Base-by-base conservation (phyloP, 2,329 filamentous ascomycete genomes). In the Nannizzia gypsea region DNA sequence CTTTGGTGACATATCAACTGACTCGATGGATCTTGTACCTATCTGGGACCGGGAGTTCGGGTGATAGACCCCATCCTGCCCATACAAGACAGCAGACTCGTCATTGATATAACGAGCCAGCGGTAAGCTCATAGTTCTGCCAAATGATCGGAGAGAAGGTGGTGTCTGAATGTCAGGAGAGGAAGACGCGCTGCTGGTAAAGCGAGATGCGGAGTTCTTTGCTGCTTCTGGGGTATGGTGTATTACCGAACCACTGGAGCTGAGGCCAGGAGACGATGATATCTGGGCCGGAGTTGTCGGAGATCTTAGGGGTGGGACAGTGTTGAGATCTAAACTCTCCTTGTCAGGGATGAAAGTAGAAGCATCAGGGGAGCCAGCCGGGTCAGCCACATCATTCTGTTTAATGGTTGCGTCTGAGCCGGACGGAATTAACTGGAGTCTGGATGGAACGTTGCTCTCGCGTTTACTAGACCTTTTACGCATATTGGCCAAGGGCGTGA, bases 41-140 rank as follows among this genome's bases (percentile, higher is more conserved):
- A 62, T 58, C 5, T 61, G 36, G 6, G 60, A 15, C 6, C 60
- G 24, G 26, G 38, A 46, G 40, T 64, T 60, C 42, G 63, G 26
- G 22, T 66, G 63, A 22, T 63, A 54, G 3, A 48, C 59, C 11
- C 60, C 52, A 17, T 66, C 65, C 36, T 61, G 59, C 22, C 66
- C 67, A 56, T 68, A 66, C 26, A 67, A 65, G 17, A 69, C 54
- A n/a, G 71, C 67, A 9, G 70, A 40, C 15, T 71, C 65, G 50
- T 74, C 73, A 48, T 73, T 73, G 54, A 75, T 74, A 44, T 74
- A 74, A 2, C 72, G 70, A 60, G 73, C 69, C 9, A 74, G 63
- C 20, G 72, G 72, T 46, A 74, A 61, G 61, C 72, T 74, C 8
- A 73, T 69, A 0, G 68, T 64, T 26, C 70, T 65, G 55, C 63